Evolutionary conservation across 179 eudicot species (phyloP).

Genomic region (Patellifolia procumbens): DNA sequence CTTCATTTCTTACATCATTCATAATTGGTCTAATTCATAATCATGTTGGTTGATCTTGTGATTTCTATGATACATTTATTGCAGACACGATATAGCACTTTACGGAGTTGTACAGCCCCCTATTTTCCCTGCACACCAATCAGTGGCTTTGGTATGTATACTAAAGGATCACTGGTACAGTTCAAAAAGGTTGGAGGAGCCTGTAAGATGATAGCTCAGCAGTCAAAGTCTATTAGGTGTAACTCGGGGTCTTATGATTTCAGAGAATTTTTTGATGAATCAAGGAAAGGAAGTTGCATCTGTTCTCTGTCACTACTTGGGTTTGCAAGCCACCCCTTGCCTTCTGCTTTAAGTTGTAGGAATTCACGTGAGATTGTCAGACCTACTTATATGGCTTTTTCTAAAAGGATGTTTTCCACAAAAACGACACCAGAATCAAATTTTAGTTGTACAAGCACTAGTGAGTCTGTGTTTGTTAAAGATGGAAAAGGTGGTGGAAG

Average conservation of each 20-base stretch:
- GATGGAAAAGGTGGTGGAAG: slow-evolving; percentile 33
- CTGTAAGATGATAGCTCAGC: slow-evolving; percentile 32
- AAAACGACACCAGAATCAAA: slow-evolving; percentile 25
- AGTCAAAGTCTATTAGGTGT: slow-evolving; percentile 29
- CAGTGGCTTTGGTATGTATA: slow-evolving; percentile 18
- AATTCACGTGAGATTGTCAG: slow-evolving; percentile 31
- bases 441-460: slow-evolving; percentile 25
- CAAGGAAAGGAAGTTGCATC: slow-evolving; percentile 30
- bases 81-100: slow-evolving; percentile 29
- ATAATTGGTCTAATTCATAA: not conserved
- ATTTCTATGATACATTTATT: not conserved
- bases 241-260: slow-evolving; percentile 24
- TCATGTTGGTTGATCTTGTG: slow-evolving; percentile 16
- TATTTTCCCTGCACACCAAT: slow-evolving; percentile 24
- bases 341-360: slow-evolving; percentile 34
- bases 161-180: slow-evolving; percentile 39
- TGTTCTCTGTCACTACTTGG: slow-evolving; percentile 34
- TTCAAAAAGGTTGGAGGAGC: slow-evolving; percentile 39
- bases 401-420: slow-evolving; percentile 51
- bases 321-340: slow-evolving; percentile 29
- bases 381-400: slow-evolving; percentile 32
- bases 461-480: slow-evolving; percentile 23
- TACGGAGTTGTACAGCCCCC: slow-evolving; percentile 27
- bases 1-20: no score
- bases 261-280: slow-evolving; percentile 32